Evolutionary conservation across 805 yeast genomes (phyloP), one percentile per base, ranked within the genome.

Genomic region (Cyberlindnera euphorbiiphila): DNA sequence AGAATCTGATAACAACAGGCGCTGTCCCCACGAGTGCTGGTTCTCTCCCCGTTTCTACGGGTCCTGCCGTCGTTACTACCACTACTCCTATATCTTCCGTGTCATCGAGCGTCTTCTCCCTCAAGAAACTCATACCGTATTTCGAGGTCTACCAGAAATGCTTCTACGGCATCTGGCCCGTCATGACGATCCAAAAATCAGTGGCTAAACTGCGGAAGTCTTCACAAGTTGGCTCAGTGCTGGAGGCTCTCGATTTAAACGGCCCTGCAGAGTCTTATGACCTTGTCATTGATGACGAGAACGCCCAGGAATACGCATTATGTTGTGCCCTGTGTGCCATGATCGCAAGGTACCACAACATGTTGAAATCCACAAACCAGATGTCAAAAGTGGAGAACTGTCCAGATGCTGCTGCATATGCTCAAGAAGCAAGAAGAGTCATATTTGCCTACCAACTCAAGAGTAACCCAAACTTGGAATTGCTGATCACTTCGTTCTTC

Each of bases 141-240:
- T 32, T 52, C 12, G 51, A 50, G 33, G 38, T 50, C 18, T 50
- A 50, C 29, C 56, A 52, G 24, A 50, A 49, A 9, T 52, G 57
- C 55, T 52, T 47, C 37, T 52, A 52, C 34, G 50, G 55, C 3
- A 43, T 49, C 19, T 52, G 55, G 55, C 56, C 56, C 3, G 51
- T 52, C 5, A 32, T 50, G 17, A 44, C 54, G 2, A 47, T 48
- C 9, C 32, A 46, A 9, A 31, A 35, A 2, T 24, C 47, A 12
- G 43, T 46, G 4, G 38, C 53, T 6, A 47, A 37, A 17, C 37
- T 52, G 17, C 34, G 18, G 25, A 38, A 29, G 19, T 29, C 32
- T 2, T 22, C 12, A 9, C 28, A 30, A 9, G n/a, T 32, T 13
- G 34, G 25, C 9, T 31, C 35, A 10, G 29, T 16, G 14, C 33